These are phyloP conservation scores for Backusella tuberculispora DNA, from an alignment of 192 early-diverging fungal species.

Conservation along the genomic window DNA sequence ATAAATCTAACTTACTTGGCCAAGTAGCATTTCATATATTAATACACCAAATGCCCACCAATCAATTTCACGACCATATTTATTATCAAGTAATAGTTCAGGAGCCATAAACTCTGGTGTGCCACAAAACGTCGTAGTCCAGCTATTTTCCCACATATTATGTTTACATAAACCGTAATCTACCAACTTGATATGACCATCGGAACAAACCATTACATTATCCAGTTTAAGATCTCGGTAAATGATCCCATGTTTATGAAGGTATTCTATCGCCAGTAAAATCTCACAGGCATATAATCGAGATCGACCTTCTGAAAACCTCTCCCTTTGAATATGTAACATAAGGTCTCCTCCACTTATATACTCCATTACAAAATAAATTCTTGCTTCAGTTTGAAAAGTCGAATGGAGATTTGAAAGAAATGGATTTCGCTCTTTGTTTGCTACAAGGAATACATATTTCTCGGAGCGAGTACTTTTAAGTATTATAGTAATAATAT, in stretches of 20 bases:
- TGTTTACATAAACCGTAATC: conserved; percentile 90
- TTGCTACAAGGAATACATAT: conserved; percentile 91
- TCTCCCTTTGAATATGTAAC: conserved; percentile 94
- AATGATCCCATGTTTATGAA: conserved; percentile 91
- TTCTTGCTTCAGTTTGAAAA: conserved; percentile 91
- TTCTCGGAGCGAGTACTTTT: conserved; percentile 89
- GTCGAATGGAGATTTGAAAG: conserved; percentile 94
- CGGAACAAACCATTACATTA: conserved; percentile 75
- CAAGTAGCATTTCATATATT: conserved; percentile 71
- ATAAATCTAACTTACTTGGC: conserved; percentile 47
- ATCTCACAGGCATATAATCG: conserved; percentile 95
- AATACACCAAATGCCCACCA: conserved; percentile 80
- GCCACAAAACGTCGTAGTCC: conserved; percentile 82
- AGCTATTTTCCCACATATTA: conserved; percentile 68
- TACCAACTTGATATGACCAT: conserved; percentile 84
- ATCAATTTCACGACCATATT: conserved; percentile 79
- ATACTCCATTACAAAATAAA: conserved; percentile 99
- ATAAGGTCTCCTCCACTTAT: conserved; percentile 97
- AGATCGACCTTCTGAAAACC: conserved; percentile 88
- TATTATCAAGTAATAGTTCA: conserved; percentile 77
- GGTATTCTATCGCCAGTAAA: conserved; percentile 91
- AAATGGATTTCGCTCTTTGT: conserved; percentile 91
- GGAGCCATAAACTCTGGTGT: conserved; percentile 92
- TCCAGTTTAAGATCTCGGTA: conserved; percentile 88
- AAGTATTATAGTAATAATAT: background rate